Evolutionary conservation across 495 filamentous ascomycete species (phyloP).

Genomic region (Aspergillus conjunctus): DNA sequence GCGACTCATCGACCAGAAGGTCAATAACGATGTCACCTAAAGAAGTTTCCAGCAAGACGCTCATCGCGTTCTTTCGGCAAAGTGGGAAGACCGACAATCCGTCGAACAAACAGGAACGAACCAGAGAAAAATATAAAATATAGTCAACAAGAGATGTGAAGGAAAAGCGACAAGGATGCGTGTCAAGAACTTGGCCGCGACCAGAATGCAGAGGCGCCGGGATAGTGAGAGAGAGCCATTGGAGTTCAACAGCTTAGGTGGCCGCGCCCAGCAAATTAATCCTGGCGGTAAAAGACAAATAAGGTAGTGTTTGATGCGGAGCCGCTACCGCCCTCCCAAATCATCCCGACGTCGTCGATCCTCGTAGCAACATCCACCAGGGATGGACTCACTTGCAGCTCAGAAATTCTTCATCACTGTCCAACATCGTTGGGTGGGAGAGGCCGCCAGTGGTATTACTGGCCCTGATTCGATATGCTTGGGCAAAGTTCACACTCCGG

Average conservation of each 20-base stretch:
- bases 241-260: slow-evolving; percentile 3
- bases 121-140: slow-evolving; percentile 11
- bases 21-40: slow-evolving; percentile 93
- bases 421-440: slow-evolving; percentile 9
- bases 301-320: slow-evolving; percentile 20
- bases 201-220: slow-evolving; percentile 7
- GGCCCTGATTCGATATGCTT: slow-evolving; percentile 10
- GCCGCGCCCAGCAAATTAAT: not conserved
- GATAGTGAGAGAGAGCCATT: not conserved
- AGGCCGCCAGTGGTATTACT: slow-evolving; percentile 17
- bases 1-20: slow-evolving; percentile 81
- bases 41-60: slow-evolving; percentile 87
- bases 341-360: slow-evolving; percentile 15
- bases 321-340: slow-evolving; percentile 14
- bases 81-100: slow-evolving; percentile 28
- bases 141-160: slow-evolving; percentile 1
- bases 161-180: slow-evolving; percentile 1
- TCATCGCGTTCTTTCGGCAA: slow-evolving; percentile 50
- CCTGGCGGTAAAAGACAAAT: not conserved
- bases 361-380: slow-evolving; percentile 6
- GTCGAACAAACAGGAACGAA: slow-evolving; percentile 26
- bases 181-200: slow-evolving; percentile 7
- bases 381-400: slow-evolving; percentile 16
- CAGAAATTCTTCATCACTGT: not conserved
- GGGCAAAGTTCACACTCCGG: slow-evolving; percentile 26